phyloP scores from a whole-genome alignment of 2,329 filamentous ascomycete species.

The Aspergillus luchuensis region DNA sequence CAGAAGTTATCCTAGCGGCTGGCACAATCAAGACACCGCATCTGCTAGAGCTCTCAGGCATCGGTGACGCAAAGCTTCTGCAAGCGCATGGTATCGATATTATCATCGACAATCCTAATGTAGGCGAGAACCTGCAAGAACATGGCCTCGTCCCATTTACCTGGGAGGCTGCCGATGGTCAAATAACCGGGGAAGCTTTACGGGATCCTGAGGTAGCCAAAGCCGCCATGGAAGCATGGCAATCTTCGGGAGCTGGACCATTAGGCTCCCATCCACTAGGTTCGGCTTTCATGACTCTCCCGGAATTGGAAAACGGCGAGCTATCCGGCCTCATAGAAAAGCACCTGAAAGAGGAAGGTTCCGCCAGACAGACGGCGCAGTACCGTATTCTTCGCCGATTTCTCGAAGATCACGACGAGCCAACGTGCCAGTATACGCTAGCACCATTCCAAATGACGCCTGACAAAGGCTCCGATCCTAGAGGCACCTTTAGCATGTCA shows the following conservation, averaged over 20 bases:
- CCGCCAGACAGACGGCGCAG: background rate
- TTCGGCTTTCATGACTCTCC: constrained; percentile 26
- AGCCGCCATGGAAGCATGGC: constrained; percentile 28
- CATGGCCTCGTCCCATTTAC: constrained; percentile 35
- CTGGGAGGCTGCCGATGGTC: constrained; percentile 28
- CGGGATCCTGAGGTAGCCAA: constrained; percentile 22
- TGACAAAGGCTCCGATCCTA: constrained; percentile 9
- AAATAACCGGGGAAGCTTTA: constrained; percentile 26
- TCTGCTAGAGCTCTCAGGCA: constrained; percentile 62
- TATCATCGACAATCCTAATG: constrained; percentile 47
- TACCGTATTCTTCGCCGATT: constrained; percentile 12
- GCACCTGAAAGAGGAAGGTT: background rate
- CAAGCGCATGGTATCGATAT: constrained; percentile 43
- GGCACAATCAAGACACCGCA: constrained; percentile 60
- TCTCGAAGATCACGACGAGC: constrained; percentile 18
- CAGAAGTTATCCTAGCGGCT: constrained; percentile 62
- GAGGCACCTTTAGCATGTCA: constrained; percentile 16
- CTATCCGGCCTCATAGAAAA: constrained; percentile 7
- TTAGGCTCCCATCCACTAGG: constrained; percentile 25
- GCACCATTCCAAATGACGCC: constrained; percentile 24
- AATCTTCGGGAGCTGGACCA: constrained; percentile 28
- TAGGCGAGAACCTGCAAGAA: constrained; percentile 57
- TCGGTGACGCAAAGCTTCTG: constrained; percentile 54
- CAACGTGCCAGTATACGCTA: constrained; percentile 24
- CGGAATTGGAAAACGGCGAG: constrained; percentile 11